phyloP scores from a whole-genome alignment of 2,329 filamentous ascomycete species.

The Saccharata proteae region DNA sequence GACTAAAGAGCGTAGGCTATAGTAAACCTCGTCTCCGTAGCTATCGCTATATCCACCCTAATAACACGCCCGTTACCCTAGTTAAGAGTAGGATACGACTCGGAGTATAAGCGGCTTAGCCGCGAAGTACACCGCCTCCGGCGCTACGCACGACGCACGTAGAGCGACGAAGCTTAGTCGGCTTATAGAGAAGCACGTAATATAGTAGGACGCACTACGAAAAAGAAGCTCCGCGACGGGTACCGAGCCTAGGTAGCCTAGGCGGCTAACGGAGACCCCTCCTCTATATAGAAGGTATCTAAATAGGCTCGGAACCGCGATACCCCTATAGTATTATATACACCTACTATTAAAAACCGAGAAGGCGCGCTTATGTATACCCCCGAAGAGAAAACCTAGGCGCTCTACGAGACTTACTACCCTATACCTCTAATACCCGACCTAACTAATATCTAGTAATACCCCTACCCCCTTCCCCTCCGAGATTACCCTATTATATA shows the following conservation, averaged over 20 bases:
- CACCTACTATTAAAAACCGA: too few species aligned
- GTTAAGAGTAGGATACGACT: too few species aligned
- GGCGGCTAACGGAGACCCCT: not conserved
- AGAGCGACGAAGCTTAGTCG: not conserved
- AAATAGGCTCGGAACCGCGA: not conserved
- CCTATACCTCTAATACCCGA: constrained; percentile 10
- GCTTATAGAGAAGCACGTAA: not conserved
- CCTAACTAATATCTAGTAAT: constrained; percentile 8
- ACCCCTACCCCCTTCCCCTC: constrained; percentile 8
- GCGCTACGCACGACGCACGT: too few species aligned
- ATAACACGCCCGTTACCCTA: too few species aligned
- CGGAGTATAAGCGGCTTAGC: too few species aligned
- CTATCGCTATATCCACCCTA: too few species aligned
- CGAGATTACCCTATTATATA: constrained; percentile 10
- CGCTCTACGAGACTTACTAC: constrained; percentile 10
- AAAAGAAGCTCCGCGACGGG: not conserved
- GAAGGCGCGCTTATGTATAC: too few species aligned
- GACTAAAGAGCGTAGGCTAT: not conserved
- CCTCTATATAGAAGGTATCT: not conserved
- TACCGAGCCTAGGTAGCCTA: not conserved
- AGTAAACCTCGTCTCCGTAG: not conserved
- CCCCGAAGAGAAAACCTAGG: not conserved
- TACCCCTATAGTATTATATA: too few species aligned
- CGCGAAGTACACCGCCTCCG: too few species aligned
- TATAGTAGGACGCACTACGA: not conserved